Base-by-base conservation (phyloP, 805 yeast species). In the Ogataea allantospora region DNA sequence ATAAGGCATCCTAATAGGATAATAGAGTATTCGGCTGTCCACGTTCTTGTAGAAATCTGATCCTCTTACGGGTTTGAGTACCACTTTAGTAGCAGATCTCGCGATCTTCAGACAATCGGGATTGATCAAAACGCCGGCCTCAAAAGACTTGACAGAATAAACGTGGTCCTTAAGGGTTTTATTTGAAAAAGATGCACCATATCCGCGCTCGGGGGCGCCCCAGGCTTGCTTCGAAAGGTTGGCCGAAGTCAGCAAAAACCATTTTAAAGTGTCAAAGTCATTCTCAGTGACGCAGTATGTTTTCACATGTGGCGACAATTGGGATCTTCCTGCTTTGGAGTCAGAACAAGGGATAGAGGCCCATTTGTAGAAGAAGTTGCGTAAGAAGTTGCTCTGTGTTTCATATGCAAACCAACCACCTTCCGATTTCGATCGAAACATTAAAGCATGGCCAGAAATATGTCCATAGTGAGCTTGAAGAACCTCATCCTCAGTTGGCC, bases 191-290 rank as follows among this genome's bases (percentile, higher is more conserved):
- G 33, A 30, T 30, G 38, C 39, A n/a, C 51, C 51, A n/a, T 43
- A 45, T 3, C 50, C 46, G 17, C 58, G 38, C 26, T 55, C 48
- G 11, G 65, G 62, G 5, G 54, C 61, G 0, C 95, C 95, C 95
- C 95, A 87, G 1, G 95, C 95, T 43, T 77, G 83, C 38, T 75
- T 75, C 21, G 89, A 80, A 27, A 85, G 52, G 53, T 87, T 87
- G 21, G 87, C 83, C 32, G 88, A 80, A 0, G 93, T 83, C 54
- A 83, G 66, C 5, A 83, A 56, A 13, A 80, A 71, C 95, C 95
- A 87, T 34, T 75, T 71, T 5, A 83, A 54, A 2, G 75, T 62
- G 23, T 60, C 49, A 57, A 71, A 75, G 33, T 68, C 51, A 47
- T 77, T 78, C 4, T 70, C 71, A 9, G 80, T 71, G 45, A 76